Conservation (phyloP, 768 basidiomycete genomes). For the Russula foetens region DNA sequence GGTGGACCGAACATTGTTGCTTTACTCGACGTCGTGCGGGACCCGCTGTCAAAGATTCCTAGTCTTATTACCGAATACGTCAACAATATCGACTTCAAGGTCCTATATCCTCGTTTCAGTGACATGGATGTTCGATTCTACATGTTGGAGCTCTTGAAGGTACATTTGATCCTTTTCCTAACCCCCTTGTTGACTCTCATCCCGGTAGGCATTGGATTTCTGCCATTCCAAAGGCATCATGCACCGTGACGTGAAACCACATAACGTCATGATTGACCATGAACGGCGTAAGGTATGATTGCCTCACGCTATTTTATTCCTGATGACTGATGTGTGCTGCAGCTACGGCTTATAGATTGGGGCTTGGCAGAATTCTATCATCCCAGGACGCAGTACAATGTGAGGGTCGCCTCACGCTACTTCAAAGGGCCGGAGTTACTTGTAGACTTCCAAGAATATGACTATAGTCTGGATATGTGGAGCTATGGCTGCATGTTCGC, state of each 20-base stretch:
- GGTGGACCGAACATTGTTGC: constrained; percentile 94
- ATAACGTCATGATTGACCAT: constrained; percentile 99
- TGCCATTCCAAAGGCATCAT: constrained; percentile 99
- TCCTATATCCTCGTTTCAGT: constrained; percentile 89
- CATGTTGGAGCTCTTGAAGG: constrained; percentile 94
- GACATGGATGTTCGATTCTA: constrained; percentile 96
- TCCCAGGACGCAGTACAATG: constrained; percentile 95
- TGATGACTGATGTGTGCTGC: not conserved
- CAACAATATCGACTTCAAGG: constrained; percentile 97
- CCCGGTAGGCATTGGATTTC: constrained; percentile 77
- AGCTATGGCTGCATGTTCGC: constrained; percentile 99
- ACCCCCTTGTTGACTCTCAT: not conserved
- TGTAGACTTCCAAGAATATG: constrained; percentile 98
- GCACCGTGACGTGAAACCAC: constrained; percentile 97
- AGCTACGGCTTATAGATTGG: constrained; percentile 98
- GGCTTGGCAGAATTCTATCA: constrained; percentile 98
- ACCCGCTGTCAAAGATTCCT: constrained; percentile 93
- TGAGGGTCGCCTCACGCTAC: constrained; percentile 93
- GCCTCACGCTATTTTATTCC: not conserved
- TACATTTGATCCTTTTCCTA: constrained; percentile 22
- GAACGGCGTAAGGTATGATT: constrained; percentile 79
- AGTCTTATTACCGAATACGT: constrained; percentile 97
- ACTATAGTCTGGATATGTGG: constrained; percentile 98
- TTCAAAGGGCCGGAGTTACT: constrained; percentile 97
- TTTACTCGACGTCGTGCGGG: constrained; percentile 90